A percentile compares a stretch with the other conserved stretches of the same genome.
phyloP scores from a whole-genome alignment of 2,329 filamentous ascomycete species.

The Colletotrichum aenigma region DNA sequence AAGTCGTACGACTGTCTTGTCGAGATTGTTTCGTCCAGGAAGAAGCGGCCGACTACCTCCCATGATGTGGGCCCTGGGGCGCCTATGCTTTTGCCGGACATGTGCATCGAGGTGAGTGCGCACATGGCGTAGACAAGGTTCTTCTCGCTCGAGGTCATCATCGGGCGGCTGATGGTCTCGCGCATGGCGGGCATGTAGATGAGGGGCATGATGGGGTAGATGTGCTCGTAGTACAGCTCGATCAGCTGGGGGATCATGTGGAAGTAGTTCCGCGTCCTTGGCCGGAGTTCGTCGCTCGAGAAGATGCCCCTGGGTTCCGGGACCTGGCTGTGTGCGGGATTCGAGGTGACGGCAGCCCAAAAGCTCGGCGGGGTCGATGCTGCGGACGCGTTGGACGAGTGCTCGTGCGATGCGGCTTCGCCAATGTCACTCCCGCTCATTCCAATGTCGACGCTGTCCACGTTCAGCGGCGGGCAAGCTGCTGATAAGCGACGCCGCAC shows the following conservation, averaged over 20 bases:
- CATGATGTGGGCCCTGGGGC: conserved; percentile 43
- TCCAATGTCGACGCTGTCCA: conserved; percentile 19
- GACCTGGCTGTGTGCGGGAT: conserved; percentile 27
- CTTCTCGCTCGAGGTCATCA: conserved; percentile 39
- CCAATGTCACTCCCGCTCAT: conserved; percentile 19
- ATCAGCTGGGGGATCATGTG: conserved; percentile 58
- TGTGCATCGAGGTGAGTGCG: conserved; percentile 57
- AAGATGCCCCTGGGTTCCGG: conserved; percentile 40
- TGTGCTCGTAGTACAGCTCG: conserved; percentile 65
- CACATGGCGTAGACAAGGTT: conserved; percentile 61
- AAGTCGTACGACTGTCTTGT: conserved; percentile 62
- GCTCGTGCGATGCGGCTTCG: conserved; percentile 4
- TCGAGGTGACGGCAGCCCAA: conserved; percentile 32
- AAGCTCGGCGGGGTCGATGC: conserved; percentile 30
- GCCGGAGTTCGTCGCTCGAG: conserved; percentile 49
- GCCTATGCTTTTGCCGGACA: conserved; percentile 46
- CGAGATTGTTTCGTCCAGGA: conserved; percentile 62
- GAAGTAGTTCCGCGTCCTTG: conserved; percentile 43
- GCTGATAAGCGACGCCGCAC: conserved; percentile 23
- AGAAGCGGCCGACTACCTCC: conserved; percentile 56
- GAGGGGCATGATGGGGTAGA: conserved; percentile 69
- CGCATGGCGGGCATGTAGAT: conserved; percentile 61
- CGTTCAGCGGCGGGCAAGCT: conserved; percentile 21
- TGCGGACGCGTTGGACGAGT: conserved; percentile 22
- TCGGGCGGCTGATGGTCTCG: conserved; percentile 47